Conservation (phyloP, 139 green algal species). For the Chlorella sp. region DNA sequence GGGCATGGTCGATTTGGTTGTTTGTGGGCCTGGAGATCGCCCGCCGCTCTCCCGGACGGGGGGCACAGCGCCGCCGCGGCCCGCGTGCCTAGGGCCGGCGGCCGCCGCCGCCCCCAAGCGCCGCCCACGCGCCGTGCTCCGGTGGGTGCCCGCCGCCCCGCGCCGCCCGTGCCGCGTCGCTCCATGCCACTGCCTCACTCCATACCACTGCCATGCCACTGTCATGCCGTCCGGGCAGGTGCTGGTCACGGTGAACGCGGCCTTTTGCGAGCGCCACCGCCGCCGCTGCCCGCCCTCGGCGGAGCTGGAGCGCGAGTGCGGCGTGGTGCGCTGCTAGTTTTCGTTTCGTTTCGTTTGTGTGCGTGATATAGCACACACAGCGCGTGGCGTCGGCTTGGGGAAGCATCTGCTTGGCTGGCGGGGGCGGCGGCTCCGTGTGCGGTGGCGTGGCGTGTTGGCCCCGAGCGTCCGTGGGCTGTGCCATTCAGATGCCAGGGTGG, state of each 20-base stretch:
- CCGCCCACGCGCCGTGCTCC: not conserved
- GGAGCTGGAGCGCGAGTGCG: slow-evolving; percentile 66
- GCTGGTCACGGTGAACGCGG: slow-evolving; percentile 73
- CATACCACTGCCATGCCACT: not conserved
- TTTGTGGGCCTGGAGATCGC: too few species aligned
- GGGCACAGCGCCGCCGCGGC: too few species aligned
- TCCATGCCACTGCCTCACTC: not conserved
- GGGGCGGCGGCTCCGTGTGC: too few species aligned
- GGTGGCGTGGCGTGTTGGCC: too few species aligned
- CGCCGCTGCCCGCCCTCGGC: slow-evolving; percentile 57
- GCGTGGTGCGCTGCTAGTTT: slow-evolving; percentile 31
- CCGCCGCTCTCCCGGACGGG: too few species aligned
- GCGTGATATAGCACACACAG: not conserved
- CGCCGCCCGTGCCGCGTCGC: not conserved
- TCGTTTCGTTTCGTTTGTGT: too few species aligned
- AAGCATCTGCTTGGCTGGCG: not conserved
- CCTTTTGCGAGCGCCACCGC: slow-evolving; percentile 78
- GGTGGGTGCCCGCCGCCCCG: not conserved
- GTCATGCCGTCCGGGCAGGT: not conserved
- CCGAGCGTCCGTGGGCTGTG: not conserved
- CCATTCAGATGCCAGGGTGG: too few species aligned
- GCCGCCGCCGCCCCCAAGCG: not conserved
- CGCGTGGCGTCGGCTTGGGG: not conserved
- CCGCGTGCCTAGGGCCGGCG: not conserved
- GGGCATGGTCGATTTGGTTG: too few species aligned